Evolutionary conservation across 23 red algal species (phyloP), one percentile per base, ranked within the genome.

Genomic region (Gracilariopsis chorda): DNA sequence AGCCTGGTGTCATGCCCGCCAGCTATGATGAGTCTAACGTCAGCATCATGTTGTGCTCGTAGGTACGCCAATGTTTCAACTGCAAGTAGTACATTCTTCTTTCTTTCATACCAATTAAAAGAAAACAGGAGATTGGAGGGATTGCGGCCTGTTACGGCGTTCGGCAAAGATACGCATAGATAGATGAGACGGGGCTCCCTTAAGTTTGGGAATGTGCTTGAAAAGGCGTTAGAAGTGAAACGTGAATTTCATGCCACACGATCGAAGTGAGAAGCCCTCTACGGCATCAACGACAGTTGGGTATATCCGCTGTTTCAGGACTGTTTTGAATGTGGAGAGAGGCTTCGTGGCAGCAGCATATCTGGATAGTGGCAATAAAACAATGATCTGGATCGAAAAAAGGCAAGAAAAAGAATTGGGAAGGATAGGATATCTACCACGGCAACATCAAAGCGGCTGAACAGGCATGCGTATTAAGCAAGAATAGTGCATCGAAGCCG

Each of bases 291-390:
- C 70, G 40, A 92, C 30, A 5, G 23, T 19, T 33, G 89, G 94
- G 63, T 97, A 97, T 16, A 51, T 2, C 4, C 10, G 4, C 25
- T 62, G 69, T 17, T 88, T n/a, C 14, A 27, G 44, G 51, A 60
- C 52, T 17, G 37, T 40, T 19, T 37, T 51, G 17, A 47, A 48
- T 43, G 52, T 39, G 14, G 51, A 24, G 42, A 93, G 37, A 32
- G 78, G 56, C 12, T 32, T 80, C 32, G 58, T 91, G n/a, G n/a
- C 17, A 98, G 68, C 28, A 92, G 63, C 37, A 28, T n/a, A 43
- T 98, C 95, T 4, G 95, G 95, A 59, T 91, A 98, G 51, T 98
- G 95, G 65, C 95, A 98, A 35, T 98, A 98, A 34, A 94, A 98
- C 10, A 94, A 19, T 0, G 73, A 42, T 21, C 88, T 39, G 35